Evolutionary conservation across 768 basidiomycete genomes (phyloP), one percentile per base, ranked within the genome.

Genomic region (Russula compacta): DNA sequence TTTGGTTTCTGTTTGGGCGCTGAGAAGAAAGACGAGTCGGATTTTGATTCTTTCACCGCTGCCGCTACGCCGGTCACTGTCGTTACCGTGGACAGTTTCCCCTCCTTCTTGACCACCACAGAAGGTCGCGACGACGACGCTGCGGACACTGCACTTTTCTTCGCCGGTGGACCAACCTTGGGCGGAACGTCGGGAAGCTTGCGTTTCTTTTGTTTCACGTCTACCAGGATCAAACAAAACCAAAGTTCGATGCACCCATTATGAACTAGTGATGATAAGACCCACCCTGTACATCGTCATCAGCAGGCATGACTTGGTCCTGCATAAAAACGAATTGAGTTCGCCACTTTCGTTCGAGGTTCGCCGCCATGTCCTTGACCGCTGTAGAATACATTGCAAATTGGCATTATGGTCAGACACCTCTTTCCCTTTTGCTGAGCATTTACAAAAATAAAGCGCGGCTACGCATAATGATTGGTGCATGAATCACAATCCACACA

Each of bases 281-380:
- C 89, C 74, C 73, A 91, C 90, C 89, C 79, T 90, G 88, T 46
- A 19, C 42, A 43, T 68, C 66, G 17, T 67, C 68, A 59, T 73
- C 71, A 33, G 52, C 66, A 35, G 67, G 64, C 65, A 70, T 79
- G 77, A 70, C 60, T 69, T 77, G 75, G 72, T 74, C 70, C 77
- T 82, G 67, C 68, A 65, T 68, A 69, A 68, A 71, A 68, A 70
- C 76, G 69, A 87, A 76, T 72, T 89, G 75, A 64, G 76, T 76
- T 60, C 87, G 83, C 91, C 90, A 92, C 77, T 84, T 84, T 69
- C 83, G 83, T 75, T 90, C 89, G 77, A 92, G 78, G 77, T 89
- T 91, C 71, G 82, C 83, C 68, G 90, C 90, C 87, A 92, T 89
- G 77, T 92, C 90, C 85, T 91, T 89, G 86, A 90, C 82, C 76